Percentiles rank a stretch among this genome's conserved stretches.
phyloP scores from a whole-genome alignment of 176 grass and related monocot genomes.

The Carex myosuroides region DNA sequence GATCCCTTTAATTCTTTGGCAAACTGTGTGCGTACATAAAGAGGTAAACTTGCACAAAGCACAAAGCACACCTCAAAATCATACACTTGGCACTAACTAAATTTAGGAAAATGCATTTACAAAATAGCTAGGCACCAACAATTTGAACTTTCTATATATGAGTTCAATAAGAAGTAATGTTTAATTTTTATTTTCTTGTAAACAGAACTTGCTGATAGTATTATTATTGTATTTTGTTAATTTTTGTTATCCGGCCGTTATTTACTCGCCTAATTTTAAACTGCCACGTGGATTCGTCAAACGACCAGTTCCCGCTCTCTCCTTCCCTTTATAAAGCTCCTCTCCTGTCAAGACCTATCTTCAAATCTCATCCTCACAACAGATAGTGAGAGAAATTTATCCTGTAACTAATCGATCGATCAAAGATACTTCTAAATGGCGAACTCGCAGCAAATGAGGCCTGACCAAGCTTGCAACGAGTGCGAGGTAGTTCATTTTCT shows the following conservation, averaged over 20 bases:
- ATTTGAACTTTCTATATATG: neutral
- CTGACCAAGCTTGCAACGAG: slow-evolving; percentile 18
- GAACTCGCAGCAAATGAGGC: slow-evolving; percentile 23
- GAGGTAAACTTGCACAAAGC: neutral
- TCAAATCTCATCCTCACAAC: neutral
- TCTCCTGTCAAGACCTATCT: neutral
- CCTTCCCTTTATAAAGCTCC: neutral
- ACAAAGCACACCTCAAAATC: neutral
- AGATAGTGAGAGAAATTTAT: neutral
- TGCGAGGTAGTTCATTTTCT: slow-evolving; percentile 8
- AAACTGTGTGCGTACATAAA: neutral
- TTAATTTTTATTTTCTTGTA: too few species aligned
- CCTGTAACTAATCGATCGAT: neutral
- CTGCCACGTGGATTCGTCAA: slow-evolving; percentile 9
- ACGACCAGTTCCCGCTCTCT: neutral
- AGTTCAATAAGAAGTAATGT: neutral
- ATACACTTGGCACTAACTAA: neutral
- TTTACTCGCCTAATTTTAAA: neutral
- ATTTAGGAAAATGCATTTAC: neutral
- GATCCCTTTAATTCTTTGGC: neutral
- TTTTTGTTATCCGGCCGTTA: slow-evolving; percentile 2
- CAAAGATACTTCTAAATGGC: slow-evolving; percentile 16
- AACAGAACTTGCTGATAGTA: neutral
- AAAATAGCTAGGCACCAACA: neutral
- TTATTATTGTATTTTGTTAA: too few species aligned